These are phyloP conservation scores for Microcyclosporella mali DNA, from an alignment of 2,329 filamentous ascomycete species.

Conservation along the genomic window DNA sequence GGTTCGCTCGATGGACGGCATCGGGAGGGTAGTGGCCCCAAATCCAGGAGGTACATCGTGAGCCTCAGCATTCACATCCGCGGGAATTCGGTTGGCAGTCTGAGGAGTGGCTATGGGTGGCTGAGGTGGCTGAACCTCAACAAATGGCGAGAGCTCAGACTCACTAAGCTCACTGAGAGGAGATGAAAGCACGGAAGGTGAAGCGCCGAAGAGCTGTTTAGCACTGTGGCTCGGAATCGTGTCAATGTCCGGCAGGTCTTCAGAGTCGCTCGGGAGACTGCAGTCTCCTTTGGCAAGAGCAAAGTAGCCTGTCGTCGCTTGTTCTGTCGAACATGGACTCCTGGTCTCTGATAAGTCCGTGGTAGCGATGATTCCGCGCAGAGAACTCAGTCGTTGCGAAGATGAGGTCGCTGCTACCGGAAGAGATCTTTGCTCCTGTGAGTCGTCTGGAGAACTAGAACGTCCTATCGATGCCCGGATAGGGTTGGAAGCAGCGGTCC, in stretches of 20 bases:
- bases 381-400: too few species aligned
- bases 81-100: neutral
- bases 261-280: constrained; percentile 5
- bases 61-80: neutral
- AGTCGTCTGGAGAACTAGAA: too few species aligned
- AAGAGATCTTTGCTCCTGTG: too few species aligned
- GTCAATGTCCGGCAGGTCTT: constrained; percentile 7
- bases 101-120: neutral
- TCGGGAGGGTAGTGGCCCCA: neutral
- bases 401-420: too few species aligned
- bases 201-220: neutral
- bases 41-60: constrained; percentile 3
- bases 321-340: too few species aligned
- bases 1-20: neutral
- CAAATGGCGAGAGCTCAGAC: constrained; percentile 18
- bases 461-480: too few species aligned
- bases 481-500: too few species aligned
- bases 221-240: constrained; percentile 1
- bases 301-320: too few species aligned
- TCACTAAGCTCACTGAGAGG: constrained; percentile 27
- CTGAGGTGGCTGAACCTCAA: too few species aligned
- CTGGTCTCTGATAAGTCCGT: too few species aligned
- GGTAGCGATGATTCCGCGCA: too few species aligned
- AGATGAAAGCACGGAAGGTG: constrained; percentile 12
- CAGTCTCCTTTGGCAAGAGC: neutral